Percentiles rank a stretch among this genome's conserved stretches.
phyloP scores from a whole-genome alignment of 2,329 filamentous ascomycete genomes.

The Calonectria pteridis region DNA sequence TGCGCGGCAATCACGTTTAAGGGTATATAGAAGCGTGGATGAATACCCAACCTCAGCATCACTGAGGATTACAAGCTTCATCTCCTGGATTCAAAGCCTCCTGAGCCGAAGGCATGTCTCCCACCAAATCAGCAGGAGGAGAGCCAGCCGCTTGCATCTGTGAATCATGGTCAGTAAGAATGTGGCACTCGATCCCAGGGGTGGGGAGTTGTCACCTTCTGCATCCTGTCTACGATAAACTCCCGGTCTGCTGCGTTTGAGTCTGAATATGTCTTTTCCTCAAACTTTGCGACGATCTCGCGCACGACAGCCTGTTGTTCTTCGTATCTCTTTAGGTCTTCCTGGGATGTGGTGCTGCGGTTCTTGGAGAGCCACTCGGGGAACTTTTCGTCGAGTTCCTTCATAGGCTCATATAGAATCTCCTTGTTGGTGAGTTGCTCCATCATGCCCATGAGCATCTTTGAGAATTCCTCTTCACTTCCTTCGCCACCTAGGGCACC shows the following conservation, averaged over 20 bases:
- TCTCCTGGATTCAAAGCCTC: slow-evolving; percentile 74
- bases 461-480: slow-evolving; percentile 87
- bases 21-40: slow-evolving; percentile 45
- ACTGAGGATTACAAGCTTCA: slow-evolving; percentile 74
- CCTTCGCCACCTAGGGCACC: slow-evolving; percentile 66
- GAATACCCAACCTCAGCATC: slow-evolving; percentile 43
- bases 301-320: slow-evolving; percentile 83
- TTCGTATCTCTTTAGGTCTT: slow-evolving; percentile 84
- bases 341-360: slow-evolving; percentile 70
- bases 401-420: slow-evolving; percentile 98
- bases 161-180: slow-evolving; percentile 11
- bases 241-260: slow-evolving; percentile 84
- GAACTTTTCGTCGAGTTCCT: slow-evolving; percentile 94
- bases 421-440: slow-evolving; percentile 98
- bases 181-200: not conserved
- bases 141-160: slow-evolving; percentile 98
- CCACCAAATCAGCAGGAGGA: slow-evolving; percentile 90
- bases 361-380: slow-evolving; percentile 90
- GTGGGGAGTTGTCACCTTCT: slow-evolving; percentile 75
- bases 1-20: slow-evolving; percentile 41
- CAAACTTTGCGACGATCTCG: slow-evolving; percentile 92
- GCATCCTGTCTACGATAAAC: slow-evolving; percentile 97
- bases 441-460: slow-evolving; percentile 98
- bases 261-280: slow-evolving; percentile 84
- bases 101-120: slow-evolving; percentile 87